A percentile compares a stretch with the other conserved stretches of the same genome.
phyloP scores from a whole-genome alignment of 768 basidiomycete species.

The Podaxis sp. region DNA sequence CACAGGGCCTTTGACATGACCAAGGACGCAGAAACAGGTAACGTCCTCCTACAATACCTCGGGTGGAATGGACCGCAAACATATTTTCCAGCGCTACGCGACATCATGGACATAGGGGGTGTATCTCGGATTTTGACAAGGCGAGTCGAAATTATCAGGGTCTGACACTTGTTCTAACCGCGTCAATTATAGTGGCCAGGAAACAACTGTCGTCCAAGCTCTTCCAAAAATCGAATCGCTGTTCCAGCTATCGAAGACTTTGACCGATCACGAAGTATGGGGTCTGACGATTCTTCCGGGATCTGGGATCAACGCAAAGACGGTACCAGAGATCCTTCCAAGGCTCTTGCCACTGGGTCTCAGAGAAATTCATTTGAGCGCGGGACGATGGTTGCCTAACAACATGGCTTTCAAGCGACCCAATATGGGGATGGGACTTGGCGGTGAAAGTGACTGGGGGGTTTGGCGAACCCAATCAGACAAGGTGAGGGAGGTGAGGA shows the following conservation, averaged over 20 bases:
- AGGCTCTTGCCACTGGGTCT: slow-evolving; percentile 55
- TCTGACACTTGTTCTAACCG: not conserved
- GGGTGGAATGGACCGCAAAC: not conserved
- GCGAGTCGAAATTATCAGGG: slow-evolving; percentile 31
- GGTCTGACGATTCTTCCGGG: slow-evolving; percentile 64
- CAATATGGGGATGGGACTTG: slow-evolving; percentile 70
- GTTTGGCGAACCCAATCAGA: slow-evolving; percentile 64
- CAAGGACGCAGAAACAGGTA: slow-evolving; percentile 51
- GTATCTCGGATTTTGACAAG: slow-evolving; percentile 81
- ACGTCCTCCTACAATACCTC: slow-evolving; percentile 4
- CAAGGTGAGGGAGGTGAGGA: slow-evolving; percentile 49
- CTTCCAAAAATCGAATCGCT: slow-evolving; percentile 40
- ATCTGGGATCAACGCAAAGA: slow-evolving; percentile 67
- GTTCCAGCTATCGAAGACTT: slow-evolving; percentile 32
- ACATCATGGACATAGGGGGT: slow-evolving; percentile 55
- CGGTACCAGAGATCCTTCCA: slow-evolving; percentile 46
- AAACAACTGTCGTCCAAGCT: slow-evolving; percentile 38
- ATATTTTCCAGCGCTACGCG: slow-evolving; percentile 35
- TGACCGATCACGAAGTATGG: slow-evolving; percentile 36
- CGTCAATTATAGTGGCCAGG: slow-evolving; percentile 47
- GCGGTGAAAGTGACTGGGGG: slow-evolving; percentile 56
- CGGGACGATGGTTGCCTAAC: slow-evolving; percentile 59
- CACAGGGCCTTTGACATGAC: slow-evolving; percentile 82
- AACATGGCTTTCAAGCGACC: slow-evolving; percentile 48
- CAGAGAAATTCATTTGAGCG: slow-evolving; percentile 74